Evolutionary conservation across 2,329 filamentous ascomycete species (phyloP).

Genomic region (Alternaria gansuensis): DNA sequence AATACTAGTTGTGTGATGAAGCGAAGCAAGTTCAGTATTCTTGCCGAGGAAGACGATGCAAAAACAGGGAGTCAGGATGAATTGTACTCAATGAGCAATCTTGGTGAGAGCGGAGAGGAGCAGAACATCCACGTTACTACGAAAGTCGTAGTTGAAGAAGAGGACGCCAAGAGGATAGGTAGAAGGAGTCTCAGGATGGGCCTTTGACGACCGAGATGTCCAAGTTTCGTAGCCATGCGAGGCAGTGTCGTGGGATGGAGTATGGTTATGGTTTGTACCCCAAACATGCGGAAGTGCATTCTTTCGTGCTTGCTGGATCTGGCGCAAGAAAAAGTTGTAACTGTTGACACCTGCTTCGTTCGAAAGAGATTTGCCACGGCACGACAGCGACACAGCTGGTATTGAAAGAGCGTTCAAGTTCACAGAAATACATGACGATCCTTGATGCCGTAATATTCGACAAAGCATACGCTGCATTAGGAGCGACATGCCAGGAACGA

Average conservation of each 20-base stretch:
- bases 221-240: background rate
- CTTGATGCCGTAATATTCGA: too few relatives aligned
- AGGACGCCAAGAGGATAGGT: background rate
- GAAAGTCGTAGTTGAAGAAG: constrained; percentile 1
- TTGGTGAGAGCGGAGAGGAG: background rate
- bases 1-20: background rate
- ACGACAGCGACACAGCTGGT: background rate
- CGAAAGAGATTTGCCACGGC: background rate
- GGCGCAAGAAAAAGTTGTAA: background rate
- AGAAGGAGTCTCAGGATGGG: background rate
- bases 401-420: too few relatives aligned
- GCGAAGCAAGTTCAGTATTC: background rate
- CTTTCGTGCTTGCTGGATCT: background rate
- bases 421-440: too few relatives aligned
- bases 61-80: constrained; percentile 6
- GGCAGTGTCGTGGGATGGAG: background rate
- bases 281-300: background rate
- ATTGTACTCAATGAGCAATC: constrained; percentile 1
- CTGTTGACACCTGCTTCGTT: background rate
- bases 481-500: too few relatives aligned
- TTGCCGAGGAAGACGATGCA: background rate
- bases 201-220: background rate
- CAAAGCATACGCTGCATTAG: too few relatives aligned
- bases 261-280: background rate
- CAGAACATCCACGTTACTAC: constrained; percentile 4